A percentile compares a stretch with the other conserved stretches of the same genome.
Conservation (phyloP, 2,329 filamentous ascomycete species). For the Fusarium sp. region DNA sequence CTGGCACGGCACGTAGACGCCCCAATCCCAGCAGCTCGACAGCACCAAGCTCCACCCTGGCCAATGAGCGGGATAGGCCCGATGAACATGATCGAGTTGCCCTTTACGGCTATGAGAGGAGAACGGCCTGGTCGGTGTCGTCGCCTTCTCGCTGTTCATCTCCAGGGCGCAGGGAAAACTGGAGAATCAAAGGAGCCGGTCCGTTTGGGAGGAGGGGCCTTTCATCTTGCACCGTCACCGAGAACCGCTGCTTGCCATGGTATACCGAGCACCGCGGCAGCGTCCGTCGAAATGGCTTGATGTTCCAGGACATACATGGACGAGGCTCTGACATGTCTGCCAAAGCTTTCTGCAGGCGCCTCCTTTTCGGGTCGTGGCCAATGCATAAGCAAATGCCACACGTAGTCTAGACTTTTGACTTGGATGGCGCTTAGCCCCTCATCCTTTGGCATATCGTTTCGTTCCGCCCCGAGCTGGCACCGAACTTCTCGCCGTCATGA, state of each 20-base stretch:
- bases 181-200: constrained; percentile 34
- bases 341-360: constrained; percentile 14
- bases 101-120: constrained; percentile 30
- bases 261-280: constrained; percentile 41
- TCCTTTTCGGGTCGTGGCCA: constrained; percentile 25
- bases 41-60: background rate
- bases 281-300: constrained; percentile 26
- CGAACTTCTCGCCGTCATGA: constrained; percentile 11
- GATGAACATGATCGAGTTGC: constrained; percentile 26
- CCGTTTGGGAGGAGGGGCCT: constrained; percentile 29
- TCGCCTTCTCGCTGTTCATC: constrained; percentile 8
- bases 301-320: constrained; percentile 5
- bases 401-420: constrained; percentile 20
- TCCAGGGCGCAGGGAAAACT: constrained; percentile 33
- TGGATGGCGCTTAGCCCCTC: constrained; percentile 18
- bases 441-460: constrained; percentile 25
- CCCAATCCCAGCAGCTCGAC: constrained; percentile 17
- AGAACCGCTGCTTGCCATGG: constrained; percentile 43
- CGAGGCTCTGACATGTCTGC: constrained; percentile 12
- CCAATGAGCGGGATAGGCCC: constrained; percentile 27
- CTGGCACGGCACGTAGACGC: constrained; percentile 26
- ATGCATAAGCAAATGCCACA: constrained; percentile 35
- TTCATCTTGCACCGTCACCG: constrained; percentile 21
- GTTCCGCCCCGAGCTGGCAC: constrained; percentile 26
- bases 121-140: constrained; percentile 16